Base-by-base conservation (phyloP, 148 eudicot genomes). In the Polygonum maritimum region DNA sequence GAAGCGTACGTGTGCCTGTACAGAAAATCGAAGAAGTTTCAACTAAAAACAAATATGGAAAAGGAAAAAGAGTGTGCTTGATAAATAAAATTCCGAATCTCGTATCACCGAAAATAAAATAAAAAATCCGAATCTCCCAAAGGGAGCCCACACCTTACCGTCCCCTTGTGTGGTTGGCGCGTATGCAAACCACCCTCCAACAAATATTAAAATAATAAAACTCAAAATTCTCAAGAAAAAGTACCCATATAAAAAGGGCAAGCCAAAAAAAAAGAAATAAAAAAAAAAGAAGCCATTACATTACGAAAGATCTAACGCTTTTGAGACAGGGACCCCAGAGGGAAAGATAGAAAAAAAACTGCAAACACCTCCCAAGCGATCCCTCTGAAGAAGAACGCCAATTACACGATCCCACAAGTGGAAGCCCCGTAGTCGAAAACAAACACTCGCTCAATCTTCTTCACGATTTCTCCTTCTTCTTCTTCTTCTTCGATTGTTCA, bases 101-200 rank as follows among this genome's bases (percentile, higher is more conserved):
- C 47, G 10, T 7, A 44, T 1, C 3, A 39, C 41, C 41, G 0
- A 39, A 39, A 39, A 39, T 7, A 45, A 45, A 51, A 51, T 14
- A 51, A 51, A 45, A 51, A 51, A 52, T 52, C 48, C 10, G 12
- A 49, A 49, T 49, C 54, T 49, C 11, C 63, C 26, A 8, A 58
- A 22, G 14, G 35, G 65, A 22, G 21, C 33, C 65, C 60, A 54
- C 60, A 18, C 26, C 22, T 51, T 54, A 54, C 60, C 19, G 22
- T 26, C 65, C 65, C 9, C 65, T 58, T 21, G 22, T 58, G 65
- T 58, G 65, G 65, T 58, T 58, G 65, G 65, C 65, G 65, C 65
- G 65, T 58, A 58, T 21, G 65, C 65, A 58, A 58, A 58, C 65
- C 35, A 58, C 65, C 65, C 8, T 51, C 19, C 36, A 21, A 21